A percentile compares a stretch with the other conserved stretches of the same genome.
phyloP scores from a whole-genome alignment of 306 rosid genomes.

The Ceratonia siliqua region DNA sequence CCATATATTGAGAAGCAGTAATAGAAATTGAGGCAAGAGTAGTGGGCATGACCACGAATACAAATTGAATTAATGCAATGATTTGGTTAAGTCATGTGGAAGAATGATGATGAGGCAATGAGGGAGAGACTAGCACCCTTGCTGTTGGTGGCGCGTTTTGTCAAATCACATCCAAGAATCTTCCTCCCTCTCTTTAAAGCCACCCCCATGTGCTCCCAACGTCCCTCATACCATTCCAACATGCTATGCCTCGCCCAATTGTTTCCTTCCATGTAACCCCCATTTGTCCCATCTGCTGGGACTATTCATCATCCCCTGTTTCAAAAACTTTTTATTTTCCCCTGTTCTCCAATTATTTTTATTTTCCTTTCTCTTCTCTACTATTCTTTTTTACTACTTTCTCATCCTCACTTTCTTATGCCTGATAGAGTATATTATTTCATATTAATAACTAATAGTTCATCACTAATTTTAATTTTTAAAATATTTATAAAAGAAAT shows the following conservation, averaged over 20 bases:
- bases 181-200: background rate
- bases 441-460: background rate
- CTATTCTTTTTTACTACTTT: too few relatives aligned
- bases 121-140: background rate
- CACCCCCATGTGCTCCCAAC: constrained; percentile 51
- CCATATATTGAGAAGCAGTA: background rate
- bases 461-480: too few relatives aligned
- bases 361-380: too few relatives aligned
- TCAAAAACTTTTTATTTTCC: too few relatives aligned
- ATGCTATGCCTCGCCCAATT: constrained; percentile 24
- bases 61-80: constrained; percentile 36
- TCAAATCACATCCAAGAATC: constrained; percentile 26
- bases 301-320: constrained; percentile 35
- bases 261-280: constrained; percentile 20
- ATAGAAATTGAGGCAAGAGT: background rate
- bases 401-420: too few relatives aligned
- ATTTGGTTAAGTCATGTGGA: constrained; percentile 27
- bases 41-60: constrained; percentile 19
- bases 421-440: too few relatives aligned
- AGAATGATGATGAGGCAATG: constrained; percentile 26
- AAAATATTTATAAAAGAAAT: background rate
- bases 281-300: constrained; percentile 26
- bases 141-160: constrained; percentile 23
- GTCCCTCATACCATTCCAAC: too few relatives aligned
- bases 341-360: too few relatives aligned